phyloP scores from a whole-genome alignment of 1,284 basidiomycete genomes.

The Pseudozyma sp. region DNA sequence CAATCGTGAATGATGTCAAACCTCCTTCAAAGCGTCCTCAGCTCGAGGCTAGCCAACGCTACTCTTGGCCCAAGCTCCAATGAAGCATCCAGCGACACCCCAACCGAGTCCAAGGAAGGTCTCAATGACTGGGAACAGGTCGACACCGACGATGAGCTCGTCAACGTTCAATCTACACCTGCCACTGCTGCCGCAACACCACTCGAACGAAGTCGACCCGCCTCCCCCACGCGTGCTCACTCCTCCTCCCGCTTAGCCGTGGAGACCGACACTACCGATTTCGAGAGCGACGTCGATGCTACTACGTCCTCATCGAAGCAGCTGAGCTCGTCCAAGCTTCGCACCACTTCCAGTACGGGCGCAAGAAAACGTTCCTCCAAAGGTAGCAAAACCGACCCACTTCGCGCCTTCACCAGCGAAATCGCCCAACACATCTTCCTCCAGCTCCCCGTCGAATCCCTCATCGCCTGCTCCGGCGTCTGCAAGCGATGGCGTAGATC shows the following conservation, averaged over 20 bases:
- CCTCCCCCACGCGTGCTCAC: conserved; percentile 34
- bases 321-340: conserved; percentile 18
- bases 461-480: conserved; percentile 55
- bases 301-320: conserved; percentile 3
- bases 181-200: conserved; percentile 49
- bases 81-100: conserved; percentile 10
- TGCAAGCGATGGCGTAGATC: conserved; percentile 55
- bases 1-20: conserved; percentile 47
- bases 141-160: conserved; percentile 53
- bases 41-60: conserved; percentile 54
- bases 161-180: conserved; percentile 39
- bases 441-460: conserved; percentile 47
- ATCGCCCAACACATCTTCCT: conserved; percentile 66
- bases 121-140: conserved; percentile 59
- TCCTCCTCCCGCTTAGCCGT: conserved; percentile 38
- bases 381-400: conserved; percentile 53
- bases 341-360: conserved; percentile 2
- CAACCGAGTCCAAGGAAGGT: conserved; percentile 17
- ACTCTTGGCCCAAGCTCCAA: conserved; percentile 27
- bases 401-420: conserved; percentile 52
- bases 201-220: conserved; percentile 38
- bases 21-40: conserved; percentile 55
- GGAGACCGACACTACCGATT: conserved; percentile 46
- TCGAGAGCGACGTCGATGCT: conserved; percentile 30
- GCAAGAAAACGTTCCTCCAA: conserved; percentile 17